A percentile compares a stretch with the other conserved stretches of the same genome.
These are phyloP conservation scores for Diplodia corticola DNA, from an alignment of 2,329 filamentous ascomycete genomes.

Conservation along the genomic window DNA sequence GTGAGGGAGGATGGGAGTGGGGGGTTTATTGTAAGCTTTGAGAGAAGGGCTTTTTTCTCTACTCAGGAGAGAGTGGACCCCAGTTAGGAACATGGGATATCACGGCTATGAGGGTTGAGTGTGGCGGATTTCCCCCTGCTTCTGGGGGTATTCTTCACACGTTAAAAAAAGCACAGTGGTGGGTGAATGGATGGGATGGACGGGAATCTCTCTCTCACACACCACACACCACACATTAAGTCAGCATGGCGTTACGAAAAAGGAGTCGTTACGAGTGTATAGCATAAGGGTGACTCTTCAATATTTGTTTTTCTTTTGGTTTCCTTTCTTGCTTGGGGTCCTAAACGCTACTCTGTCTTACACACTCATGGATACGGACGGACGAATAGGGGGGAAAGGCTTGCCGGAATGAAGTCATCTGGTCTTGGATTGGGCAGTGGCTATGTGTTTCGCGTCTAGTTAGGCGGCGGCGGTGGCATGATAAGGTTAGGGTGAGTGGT, in stretches of 20 bases:
- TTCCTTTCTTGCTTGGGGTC: not conserved
- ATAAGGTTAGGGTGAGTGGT: not conserved
- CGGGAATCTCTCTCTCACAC: too few relatives aligned
- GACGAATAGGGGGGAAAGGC: not conserved
- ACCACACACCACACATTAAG: not conserved
- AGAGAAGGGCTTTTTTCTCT: not conserved
- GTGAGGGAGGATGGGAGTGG: not conserved
- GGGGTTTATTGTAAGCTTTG: not conserved
- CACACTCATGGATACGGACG: constrained; percentile 42
- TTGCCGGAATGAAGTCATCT: not conserved
- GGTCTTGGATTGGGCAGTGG: not conserved
- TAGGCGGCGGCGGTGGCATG: not conserved
- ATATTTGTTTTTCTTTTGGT: not conserved
- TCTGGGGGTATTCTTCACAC: not conserved
- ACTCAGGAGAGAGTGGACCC: not conserved
- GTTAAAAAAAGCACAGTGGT: not conserved
- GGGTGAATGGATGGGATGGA: not conserved
- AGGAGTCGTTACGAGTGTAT: constrained; percentile 1
- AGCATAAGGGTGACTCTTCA: not conserved
- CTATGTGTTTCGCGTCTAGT: not conserved
- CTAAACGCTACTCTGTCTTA: constrained; percentile 1
- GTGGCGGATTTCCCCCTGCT: not conserved
- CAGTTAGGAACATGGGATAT: not conserved
- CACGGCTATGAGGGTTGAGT: not conserved
- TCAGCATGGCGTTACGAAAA: constrained; percentile 14